Percentiles rank a stretch among this genome's conserved stretches.
These are phyloP conservation scores for Solanum aculeatissimum DNA, from an alignment of 305 asterid genomes.

Conservation along the genomic window DNA sequence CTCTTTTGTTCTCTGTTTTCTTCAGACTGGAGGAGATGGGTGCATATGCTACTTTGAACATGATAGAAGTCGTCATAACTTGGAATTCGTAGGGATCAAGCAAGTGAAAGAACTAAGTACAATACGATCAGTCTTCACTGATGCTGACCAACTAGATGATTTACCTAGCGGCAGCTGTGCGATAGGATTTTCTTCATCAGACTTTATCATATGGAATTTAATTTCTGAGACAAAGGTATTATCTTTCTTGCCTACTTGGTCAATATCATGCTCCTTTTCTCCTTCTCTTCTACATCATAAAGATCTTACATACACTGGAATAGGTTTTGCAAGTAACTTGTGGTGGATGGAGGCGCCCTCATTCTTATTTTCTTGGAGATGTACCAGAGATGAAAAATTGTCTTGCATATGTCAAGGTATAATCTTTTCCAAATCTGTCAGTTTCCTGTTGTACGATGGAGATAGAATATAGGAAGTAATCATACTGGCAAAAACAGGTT, in stretches of 20 bases:
- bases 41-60: constrained; percentile 84
- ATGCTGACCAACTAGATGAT: constrained; percentile 24
- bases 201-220: constrained; percentile 80
- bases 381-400: constrained; percentile 71
- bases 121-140: constrained; percentile 41
- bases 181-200: constrained; percentile 79
- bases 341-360: constrained; percentile 99
- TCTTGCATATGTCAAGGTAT: constrained; percentile 88
- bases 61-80: constrained; percentile 32
- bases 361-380: constrained; percentile 75
- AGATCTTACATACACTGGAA: constrained; percentile 8
- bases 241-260: background rate
- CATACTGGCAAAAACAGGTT: background rate
- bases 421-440: background rate
- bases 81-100: constrained; percentile 84
- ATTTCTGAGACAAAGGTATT: constrained; percentile 61
- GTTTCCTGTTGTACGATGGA: background rate
- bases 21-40: constrained; percentile 96
- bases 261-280: background rate
- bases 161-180: constrained; percentile 47
- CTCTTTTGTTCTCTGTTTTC: background rate
- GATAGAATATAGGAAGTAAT: background rate
- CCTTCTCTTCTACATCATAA: background rate
- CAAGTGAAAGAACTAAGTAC: constrained; percentile 77
- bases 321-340: constrained; percentile 74